phyloP scores from a whole-genome alignment of 768 basidiomycete genomes.

The Daedaleopsis nitida region DNA sequence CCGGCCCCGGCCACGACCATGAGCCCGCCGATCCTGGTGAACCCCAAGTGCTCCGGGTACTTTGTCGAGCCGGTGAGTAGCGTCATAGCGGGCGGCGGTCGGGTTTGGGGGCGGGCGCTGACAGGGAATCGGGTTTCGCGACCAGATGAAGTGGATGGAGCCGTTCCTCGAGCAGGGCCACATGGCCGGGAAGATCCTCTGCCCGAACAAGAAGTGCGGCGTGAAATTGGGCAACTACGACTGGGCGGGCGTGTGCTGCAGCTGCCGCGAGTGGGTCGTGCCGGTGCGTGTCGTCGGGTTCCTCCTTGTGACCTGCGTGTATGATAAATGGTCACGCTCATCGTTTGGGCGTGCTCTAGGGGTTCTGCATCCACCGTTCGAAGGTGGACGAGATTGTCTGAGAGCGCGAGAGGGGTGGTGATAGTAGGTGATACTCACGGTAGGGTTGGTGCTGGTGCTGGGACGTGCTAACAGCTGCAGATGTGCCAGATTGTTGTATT shows the following conservation, averaged over 20 bases:
- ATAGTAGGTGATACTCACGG: too few relatives aligned
- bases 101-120: neutral
- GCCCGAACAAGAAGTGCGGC: slow-evolving; percentile 89
- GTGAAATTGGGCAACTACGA: slow-evolving; percentile 95
- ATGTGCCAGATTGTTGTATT: neutral
- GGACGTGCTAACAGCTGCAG: neutral
- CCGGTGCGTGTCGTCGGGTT: slow-evolving; percentile 57
- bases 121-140: neutral
- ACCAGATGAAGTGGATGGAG: slow-evolving; percentile 96
- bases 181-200: slow-evolving; percentile 85
- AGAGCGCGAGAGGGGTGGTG: neutral
- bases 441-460: neutral
- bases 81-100: neutral
- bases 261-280: slow-evolving; percentile 90
- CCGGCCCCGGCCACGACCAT: slow-evolving; percentile 15
- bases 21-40: slow-evolving; percentile 70
- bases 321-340: too few relatives aligned
- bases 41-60: slow-evolving; percentile 92
- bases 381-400: slow-evolving; percentile 55
- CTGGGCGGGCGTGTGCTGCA: slow-evolving; percentile 93
- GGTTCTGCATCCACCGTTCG: slow-evolving; percentile 54
- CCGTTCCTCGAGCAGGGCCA: slow-evolving; percentile 72
- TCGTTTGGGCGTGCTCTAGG: slow-evolving; percentile 37
- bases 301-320: neutral
- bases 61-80: slow-evolving; percentile 91